These are phyloP conservation scores for Naganishia antarctica DNA, from an alignment of 768 basidiomycete species.

Conservation along the genomic window DNA sequence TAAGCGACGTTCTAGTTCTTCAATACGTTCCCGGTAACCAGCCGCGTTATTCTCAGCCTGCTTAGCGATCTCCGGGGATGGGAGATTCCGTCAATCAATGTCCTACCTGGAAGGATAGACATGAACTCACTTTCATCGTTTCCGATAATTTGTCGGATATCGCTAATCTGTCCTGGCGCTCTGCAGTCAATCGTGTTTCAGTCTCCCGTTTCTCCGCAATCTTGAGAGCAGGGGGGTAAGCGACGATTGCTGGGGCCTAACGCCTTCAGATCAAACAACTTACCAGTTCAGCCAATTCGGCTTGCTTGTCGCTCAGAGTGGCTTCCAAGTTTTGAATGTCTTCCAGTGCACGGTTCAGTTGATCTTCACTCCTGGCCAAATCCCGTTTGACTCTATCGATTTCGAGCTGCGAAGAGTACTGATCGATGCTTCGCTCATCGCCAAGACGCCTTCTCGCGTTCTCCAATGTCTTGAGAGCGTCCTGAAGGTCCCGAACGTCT, in stretches of 20 bases:
- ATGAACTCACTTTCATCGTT: slow-evolving; percentile 55
- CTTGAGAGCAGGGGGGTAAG: slow-evolving; percentile 34
- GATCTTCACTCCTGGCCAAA: slow-evolving; percentile 70
- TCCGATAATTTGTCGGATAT: slow-evolving; percentile 82
- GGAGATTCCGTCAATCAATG: no score
- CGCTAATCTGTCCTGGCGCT: slow-evolving; percentile 81
- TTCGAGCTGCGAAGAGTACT: slow-evolving; percentile 83
- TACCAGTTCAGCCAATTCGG: slow-evolving; percentile 63
- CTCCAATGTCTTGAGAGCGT: slow-evolving; percentile 66
- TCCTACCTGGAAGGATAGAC: no score
- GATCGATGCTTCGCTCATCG: slow-evolving; percentile 74
- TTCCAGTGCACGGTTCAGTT: slow-evolving; percentile 64
- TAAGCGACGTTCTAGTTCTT: slow-evolving; percentile 72
- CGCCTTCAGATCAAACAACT: background rate
- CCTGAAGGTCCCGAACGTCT: slow-evolving; percentile 70
- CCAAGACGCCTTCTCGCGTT: slow-evolving; percentile 72
- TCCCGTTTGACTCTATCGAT: slow-evolving; percentile 80
- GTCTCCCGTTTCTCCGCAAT: slow-evolving; percentile 77
- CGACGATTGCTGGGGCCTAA: background rate
- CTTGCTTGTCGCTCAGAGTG: slow-evolving; percentile 64
- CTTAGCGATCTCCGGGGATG: slow-evolving; percentile 60
- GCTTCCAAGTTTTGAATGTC: slow-evolving; percentile 67
- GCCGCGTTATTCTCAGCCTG: slow-evolving; percentile 65
- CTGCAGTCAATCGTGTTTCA: slow-evolving; percentile 68
- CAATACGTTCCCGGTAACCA: slow-evolving; percentile 59